Base-by-base conservation (phyloP, 768 basidiomycete species). In the Pisolithus marmoratus region DNA sequence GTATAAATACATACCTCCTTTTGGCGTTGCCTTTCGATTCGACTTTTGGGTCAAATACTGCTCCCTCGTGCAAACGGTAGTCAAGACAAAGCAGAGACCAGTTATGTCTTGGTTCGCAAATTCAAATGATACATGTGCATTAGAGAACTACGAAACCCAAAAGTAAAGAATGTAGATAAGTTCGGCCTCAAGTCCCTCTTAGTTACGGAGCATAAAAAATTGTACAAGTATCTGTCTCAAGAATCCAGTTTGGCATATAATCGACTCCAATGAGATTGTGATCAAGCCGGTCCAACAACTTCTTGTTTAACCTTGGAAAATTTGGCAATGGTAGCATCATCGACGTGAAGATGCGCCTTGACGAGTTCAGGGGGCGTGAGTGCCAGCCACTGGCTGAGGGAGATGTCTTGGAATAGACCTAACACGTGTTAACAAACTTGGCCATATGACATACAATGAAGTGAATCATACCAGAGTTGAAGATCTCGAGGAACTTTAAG, bases 341-440 rank as follows among this genome's bases (percentile, higher is more conserved):
- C 75, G 44, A 85, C 58, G 24, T 71, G 71, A n/a, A 85, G 74
- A 56, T 84, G 80, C 0, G 79, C 80, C 60, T 81, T 81, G 29
- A 85, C 82, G 11, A 85, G 71, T 23, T 70, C 71, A 2, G 75
- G 78, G 5, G 82, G 82, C 0, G 78, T 80, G 34, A 83, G 62
- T 0, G 83, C 80, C n/a, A 84, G 70, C 82, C 83, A 84, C 59
- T 83, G 77, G 48, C 68, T 76, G 22, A 83, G 65, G 38, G 79
- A 79, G 51, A 83, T 70, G 56, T 84, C 82, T 61, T 83, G 75
- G 61, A 75, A 79, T 49, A 69, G 54, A 54, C 73, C 78, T 77
- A 49, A 46, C 50, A 14, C 5, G 37, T 42, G n/a, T 59, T 46
- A 14, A 14, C 14, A 34, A 27, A 15, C 34, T 34, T 34, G 34